These are phyloP conservation scores for Plicaturopsis crispa DNA, from an alignment of 768 basidiomycete species.

Conservation along the genomic window DNA sequence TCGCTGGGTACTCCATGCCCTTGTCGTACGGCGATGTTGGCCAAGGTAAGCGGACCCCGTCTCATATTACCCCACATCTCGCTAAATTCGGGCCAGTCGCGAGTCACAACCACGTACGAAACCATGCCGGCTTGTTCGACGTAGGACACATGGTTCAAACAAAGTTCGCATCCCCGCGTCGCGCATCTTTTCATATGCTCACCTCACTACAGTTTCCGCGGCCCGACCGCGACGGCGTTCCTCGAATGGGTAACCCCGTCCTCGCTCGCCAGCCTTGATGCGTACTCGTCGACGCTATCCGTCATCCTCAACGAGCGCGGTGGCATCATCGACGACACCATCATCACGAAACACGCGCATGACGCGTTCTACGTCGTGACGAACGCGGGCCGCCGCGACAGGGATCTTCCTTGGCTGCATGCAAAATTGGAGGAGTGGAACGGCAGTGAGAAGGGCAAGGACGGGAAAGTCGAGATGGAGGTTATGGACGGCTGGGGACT, in stretches of 20 bases:
- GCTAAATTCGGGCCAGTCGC: slow-evolving; percentile 44
- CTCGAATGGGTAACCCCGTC: slow-evolving; percentile 89
- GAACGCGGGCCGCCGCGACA: slow-evolving; percentile 81
- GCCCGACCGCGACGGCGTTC: slow-evolving; percentile 70
- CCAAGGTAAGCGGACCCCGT: slow-evolving; percentile 49
- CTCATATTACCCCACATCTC: slow-evolving; percentile 4
- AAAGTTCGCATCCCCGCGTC: slow-evolving; percentile 35
- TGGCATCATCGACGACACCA: slow-evolving; percentile 94
- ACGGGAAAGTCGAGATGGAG: slow-evolving; percentile 71
- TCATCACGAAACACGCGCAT: slow-evolving; percentile 79
- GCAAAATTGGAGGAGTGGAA: slow-evolving; percentile 77
- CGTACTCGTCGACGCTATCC: slow-evolving; percentile 79
- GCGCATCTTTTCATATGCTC: not conserved
- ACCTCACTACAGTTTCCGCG: slow-evolving; percentile 57
- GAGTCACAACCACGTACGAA: slow-evolving; percentile 86
- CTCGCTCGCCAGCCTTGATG: slow-evolving; percentile 55
- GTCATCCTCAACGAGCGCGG: slow-evolving; percentile 84
- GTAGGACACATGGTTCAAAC: slow-evolving; percentile 98
- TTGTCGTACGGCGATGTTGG: slow-evolving; percentile 77
- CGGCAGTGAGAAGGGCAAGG: slow-evolving; percentile 33
- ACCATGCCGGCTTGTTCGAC: slow-evolving; percentile 83
- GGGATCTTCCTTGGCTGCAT: slow-evolving; percentile 75
- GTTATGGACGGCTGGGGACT: slow-evolving; percentile 81
- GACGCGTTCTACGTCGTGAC: slow-evolving; percentile 93
- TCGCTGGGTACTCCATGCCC: slow-evolving; percentile 95